Conservation (phyloP, 148 eudicot species). For the Vaccinium corymbosum region DNA sequence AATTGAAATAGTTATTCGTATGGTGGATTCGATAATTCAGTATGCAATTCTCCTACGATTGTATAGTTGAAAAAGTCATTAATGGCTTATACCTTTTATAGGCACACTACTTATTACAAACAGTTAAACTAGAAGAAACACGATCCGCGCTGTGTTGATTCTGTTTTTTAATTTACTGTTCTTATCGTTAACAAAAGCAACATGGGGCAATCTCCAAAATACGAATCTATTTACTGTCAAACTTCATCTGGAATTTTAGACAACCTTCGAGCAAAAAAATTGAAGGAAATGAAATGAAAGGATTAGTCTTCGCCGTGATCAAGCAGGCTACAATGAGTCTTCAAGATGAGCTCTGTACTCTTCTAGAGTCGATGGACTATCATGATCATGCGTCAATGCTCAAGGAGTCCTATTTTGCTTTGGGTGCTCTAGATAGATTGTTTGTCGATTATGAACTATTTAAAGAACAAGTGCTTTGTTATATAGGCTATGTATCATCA, state of each 20-base stretch:
- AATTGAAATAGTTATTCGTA: not conserved
- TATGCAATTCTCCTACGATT: not conserved
- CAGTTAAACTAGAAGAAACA: conserved; percentile 68
- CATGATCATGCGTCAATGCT: conserved; percentile 17
- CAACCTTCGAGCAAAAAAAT: conserved; percentile 10
- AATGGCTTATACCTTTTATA: not conserved
- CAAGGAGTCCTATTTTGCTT: not conserved
- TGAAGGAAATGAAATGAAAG: too few species aligned
- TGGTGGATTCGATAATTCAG: not conserved
- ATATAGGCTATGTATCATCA: not conserved
- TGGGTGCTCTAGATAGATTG: conserved; percentile 4
- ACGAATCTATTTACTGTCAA: conserved; percentile 67
- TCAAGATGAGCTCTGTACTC: conserved; percentile 3
- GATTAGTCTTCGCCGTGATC: not conserved
- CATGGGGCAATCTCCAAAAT: conserved; percentile 63
- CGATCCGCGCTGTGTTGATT: conserved; percentile 63
- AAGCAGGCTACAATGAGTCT: conserved; percentile 11
- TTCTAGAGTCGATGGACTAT: conserved; percentile 10
- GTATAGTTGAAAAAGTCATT: too few species aligned
- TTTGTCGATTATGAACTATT: not conserved
- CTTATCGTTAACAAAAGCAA: conserved; percentile 68
- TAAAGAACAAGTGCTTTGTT: not conserved
- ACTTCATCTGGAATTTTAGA: conserved; percentile 96
- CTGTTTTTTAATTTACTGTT: conserved; percentile 78
- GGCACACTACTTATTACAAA: conserved; percentile 32